Evolutionary conservation across 177 flowering plant species (phyloP), one percentile per base, ranked within the genome.

Genomic region (Vitis hybrid): DNA sequence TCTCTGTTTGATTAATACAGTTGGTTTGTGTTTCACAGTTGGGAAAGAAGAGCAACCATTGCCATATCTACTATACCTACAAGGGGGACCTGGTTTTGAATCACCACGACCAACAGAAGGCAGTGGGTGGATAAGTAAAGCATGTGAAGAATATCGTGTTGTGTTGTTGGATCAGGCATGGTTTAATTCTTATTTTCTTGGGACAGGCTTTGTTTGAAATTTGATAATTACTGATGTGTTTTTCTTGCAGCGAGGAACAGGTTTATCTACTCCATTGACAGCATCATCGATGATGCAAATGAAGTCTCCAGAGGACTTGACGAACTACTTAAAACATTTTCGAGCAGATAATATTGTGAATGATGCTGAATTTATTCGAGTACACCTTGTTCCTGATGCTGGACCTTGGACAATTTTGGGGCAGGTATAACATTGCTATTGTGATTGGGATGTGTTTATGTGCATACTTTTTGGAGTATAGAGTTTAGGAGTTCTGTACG

Each of bases 1-100:
- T 7, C 45, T 39, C 45, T 39, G 1, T 39, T 39, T 39, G 45
- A 6, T 39, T 39, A 39, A 7, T 39, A 39, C 45, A 39, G 45
- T 39, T 39, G 6, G 58, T 15, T 10, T 67, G 19, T 71, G 17
- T 62, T 19, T 69, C 77, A 75, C 85, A 95, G 98, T 80, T 75
- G 98, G 96, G 57, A 95, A 93, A 80, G 99, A 95, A 75, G 93
- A 95, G 14, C 81, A 83, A 39, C 30, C 75, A 10, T 73, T 93
- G 65, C 98, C 98, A 21, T 93, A 85, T 81, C 75, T 95, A 9
- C 78, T 95, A 64, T 95, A 56, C 73, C 77, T 95, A 67, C 96
- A 95, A 85, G 99, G 99, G 61, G 99, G 99, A 49, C 99, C 99
- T 57, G 99, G 99, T 58, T 91, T 88, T 75, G 97, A 91, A 78